These are phyloP conservation scores for Suhomyces prunicola DNA, from an alignment of 805 yeast genomes.

Conservation along the genomic window DNA sequence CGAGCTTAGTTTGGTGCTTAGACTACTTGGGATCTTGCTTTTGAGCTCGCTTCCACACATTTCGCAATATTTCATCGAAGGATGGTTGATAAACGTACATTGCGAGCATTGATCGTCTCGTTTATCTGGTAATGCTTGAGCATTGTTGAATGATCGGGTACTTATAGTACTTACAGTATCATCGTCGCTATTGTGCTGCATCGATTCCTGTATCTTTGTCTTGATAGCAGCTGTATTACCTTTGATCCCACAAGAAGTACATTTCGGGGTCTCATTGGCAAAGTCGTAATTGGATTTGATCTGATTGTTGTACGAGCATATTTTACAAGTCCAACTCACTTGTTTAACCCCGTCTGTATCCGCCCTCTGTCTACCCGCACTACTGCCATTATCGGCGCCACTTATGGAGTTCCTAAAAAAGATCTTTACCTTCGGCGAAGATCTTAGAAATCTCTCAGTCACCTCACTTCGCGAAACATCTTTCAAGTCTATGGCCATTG, in stretches of 20 bases:
- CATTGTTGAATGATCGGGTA: background rate
- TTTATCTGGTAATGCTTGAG: background rate
- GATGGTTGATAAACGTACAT: constrained; percentile 84
- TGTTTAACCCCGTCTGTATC: background rate
- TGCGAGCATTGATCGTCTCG: constrained; percentile 44
- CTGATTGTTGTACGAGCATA: constrained; percentile 71
- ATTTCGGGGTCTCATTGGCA: constrained; percentile 18
- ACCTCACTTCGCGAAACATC: constrained; percentile 39
- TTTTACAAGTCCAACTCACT: constrained; percentile 75
- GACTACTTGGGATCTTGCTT: constrained; percentile 5
- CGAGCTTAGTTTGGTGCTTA: background rate
- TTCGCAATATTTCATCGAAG: constrained; percentile 75
- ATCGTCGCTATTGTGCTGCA: background rate
- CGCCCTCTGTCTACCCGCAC: background rate
- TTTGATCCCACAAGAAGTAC: constrained; percentile 40
- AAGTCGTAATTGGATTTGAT: constrained; percentile 16
- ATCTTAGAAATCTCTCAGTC: constrained; percentile 59
- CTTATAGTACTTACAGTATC: background rate
- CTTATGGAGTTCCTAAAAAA: constrained; percentile 13
- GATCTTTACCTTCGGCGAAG: constrained; percentile 71
- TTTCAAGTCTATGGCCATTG: constrained; percentile 47
- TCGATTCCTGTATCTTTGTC: constrained; percentile 11
- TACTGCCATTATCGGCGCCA: background rate
- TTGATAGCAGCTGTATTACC: constrained; percentile 10
- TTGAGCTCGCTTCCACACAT: constrained; percentile 65